Conservation (phyloP, 345 rosid species). For the Salix viminalis region DNA sequence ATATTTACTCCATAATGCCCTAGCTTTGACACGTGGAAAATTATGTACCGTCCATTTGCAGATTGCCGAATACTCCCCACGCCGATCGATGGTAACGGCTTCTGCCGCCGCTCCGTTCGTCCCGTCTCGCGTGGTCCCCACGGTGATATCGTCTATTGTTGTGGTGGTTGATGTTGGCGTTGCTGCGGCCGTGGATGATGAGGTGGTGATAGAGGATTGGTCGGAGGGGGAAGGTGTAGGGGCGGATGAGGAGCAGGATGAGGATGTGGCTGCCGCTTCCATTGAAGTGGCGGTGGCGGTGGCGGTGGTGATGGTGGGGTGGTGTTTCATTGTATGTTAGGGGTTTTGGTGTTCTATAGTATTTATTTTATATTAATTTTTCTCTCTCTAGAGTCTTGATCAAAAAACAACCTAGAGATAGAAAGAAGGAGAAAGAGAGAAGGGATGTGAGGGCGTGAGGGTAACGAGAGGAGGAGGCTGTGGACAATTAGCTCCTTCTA, state of each 20-base stretch:
- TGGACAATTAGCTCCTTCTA: conserved; percentile 32
- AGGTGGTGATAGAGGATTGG: conserved; percentile 44
- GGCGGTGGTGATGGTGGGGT: conserved; percentile 15
- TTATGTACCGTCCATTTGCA: conserved; percentile 87
- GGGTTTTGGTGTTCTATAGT: neutral
- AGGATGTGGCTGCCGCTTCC: conserved; percentile 51
- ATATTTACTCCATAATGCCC: conserved; percentile 94
- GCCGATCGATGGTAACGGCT: conserved; percentile 70
- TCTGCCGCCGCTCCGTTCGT: conserved; percentile 74
- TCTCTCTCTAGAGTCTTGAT: conserved; percentile 1
- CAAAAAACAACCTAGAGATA: neutral
- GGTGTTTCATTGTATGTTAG: neutral
- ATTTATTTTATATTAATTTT: neutral
- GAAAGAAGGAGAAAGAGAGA: conserved; percentile 4
- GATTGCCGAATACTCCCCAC: conserved; percentile 74
- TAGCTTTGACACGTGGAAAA: conserved; percentile 77
- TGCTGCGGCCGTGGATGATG: conserved; percentile 37
- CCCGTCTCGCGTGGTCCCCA: conserved; percentile 60
- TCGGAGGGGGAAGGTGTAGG: conserved; percentile 32
- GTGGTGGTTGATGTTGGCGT: conserved; percentile 34
- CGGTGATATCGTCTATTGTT: conserved; percentile 54
- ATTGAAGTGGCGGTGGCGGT: conserved; percentile 46
- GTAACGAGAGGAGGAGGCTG: conserved; percentile 13
- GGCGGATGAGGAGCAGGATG: conserved; percentile 20
- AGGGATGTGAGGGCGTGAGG: conserved; percentile 24